Evolutionary conservation across 2,329 filamentous ascomycete species (phyloP).

Genomic region (Diplodia corticola): DNA sequence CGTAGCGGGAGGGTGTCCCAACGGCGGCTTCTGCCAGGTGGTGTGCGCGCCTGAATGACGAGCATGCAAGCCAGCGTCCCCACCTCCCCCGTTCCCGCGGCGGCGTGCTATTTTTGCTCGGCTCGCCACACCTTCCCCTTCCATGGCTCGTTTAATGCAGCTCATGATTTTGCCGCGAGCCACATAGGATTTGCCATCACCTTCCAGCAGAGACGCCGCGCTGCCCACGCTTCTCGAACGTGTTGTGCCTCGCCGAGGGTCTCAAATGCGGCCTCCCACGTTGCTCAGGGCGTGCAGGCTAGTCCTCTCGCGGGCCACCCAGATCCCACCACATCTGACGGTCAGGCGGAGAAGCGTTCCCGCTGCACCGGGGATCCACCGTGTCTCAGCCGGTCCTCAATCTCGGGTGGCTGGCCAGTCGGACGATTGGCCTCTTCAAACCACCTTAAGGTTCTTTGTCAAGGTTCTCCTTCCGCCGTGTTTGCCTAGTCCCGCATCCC

Average conservation of each 20-base stretch:
- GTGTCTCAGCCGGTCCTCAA: slow-evolving; percentile 7
- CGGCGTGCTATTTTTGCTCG: slow-evolving; percentile 11
- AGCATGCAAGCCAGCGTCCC: slow-evolving; percentile 11
- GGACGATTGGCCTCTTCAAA: slow-evolving; percentile 14
- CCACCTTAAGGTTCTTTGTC: slow-evolving; percentile 7
- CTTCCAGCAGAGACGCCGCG: neutral
- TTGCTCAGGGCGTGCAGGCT: neutral
- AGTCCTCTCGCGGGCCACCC: neutral
- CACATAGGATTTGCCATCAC: neutral
- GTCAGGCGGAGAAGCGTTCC: neutral
- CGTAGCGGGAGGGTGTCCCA: neutral
- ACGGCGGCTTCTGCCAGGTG: slow-evolving; percentile 7
- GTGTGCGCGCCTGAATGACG: slow-evolving; percentile 17
- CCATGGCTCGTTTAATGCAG: neutral
- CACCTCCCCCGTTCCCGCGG: neutral
- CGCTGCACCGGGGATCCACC: slow-evolving; percentile 5
- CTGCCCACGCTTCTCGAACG: neutral
- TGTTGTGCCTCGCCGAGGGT: neutral
- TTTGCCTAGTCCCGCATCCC: neutral
- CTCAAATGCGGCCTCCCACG: neutral
- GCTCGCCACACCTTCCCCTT: slow-evolving; percentile 12
- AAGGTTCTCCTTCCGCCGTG: neutral
- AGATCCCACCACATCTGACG: neutral
- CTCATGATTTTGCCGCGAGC: slow-evolving; percentile 6
- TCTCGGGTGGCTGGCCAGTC: slow-evolving; percentile 12